phyloP scores from a whole-genome alignment of 768 basidiomycete species.

The Russula griseocarnosa region DNA sequence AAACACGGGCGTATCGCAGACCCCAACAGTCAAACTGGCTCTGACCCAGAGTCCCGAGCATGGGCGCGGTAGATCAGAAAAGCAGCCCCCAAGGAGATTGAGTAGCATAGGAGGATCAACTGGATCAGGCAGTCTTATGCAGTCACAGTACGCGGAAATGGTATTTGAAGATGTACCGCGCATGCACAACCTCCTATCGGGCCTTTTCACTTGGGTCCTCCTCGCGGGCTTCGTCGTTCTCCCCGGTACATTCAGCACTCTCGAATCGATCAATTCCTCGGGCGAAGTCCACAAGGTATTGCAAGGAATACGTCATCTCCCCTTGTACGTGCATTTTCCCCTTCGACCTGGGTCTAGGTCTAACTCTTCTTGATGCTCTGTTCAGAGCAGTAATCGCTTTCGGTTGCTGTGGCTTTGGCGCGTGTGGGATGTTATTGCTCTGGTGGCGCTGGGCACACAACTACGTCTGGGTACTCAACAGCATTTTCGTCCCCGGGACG shows the following conservation, averaged over 20 bases:
- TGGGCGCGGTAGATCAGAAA: neutral
- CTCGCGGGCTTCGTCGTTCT: constrained; percentile 26
- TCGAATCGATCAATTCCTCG: neutral
- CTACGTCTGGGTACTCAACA: constrained; percentile 21
- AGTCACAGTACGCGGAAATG: constrained; percentile 17
- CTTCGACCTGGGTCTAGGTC: neutral
- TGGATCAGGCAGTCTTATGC: neutral
- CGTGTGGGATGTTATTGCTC: constrained; percentile 18
- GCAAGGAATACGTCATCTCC: constrained; percentile 4
- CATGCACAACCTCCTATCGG: constrained; percentile 4
- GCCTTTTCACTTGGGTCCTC: constrained; percentile 23
- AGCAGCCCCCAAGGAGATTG: neutral
- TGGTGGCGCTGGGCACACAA: constrained; percentile 23
- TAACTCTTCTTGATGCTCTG: neutral
- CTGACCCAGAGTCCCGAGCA: neutral
- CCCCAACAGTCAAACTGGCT: neutral
- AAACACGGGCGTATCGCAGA: neutral
- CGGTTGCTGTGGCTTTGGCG: constrained; percentile 18
- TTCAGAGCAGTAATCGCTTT: constrained; percentile 15
- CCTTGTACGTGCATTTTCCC: constrained; percentile 15
- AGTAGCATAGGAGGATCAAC: neutral
- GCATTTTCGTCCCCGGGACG: constrained; percentile 14
- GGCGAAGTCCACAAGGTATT: neutral
- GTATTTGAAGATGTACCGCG: constrained; percentile 17
- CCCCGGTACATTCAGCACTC: constrained; percentile 21